These are phyloP conservation scores for Castanospermum australe DNA, from an alignment of 306 rosid genomes.

Conservation along the genomic window DNA sequence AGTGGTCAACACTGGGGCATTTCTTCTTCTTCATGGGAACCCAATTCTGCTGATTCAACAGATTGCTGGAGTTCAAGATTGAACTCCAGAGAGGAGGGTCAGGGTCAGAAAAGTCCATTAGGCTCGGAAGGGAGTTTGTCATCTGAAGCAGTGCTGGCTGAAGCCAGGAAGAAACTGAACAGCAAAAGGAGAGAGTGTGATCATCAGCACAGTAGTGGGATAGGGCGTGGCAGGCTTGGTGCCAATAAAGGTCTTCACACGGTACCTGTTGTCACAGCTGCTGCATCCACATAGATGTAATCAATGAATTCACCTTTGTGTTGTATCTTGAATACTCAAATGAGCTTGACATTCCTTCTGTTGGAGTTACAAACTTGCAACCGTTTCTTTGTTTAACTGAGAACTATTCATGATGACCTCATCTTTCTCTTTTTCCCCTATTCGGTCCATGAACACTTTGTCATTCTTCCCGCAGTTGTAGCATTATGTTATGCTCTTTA, in stretches of 20 bases:
- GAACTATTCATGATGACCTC: slow-evolving; percentile 22
- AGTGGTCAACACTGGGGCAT: slow-evolving; percentile 49
- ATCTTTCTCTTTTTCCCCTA: neutral
- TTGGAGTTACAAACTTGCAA: slow-evolving; percentile 79
- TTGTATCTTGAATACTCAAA: slow-evolving; percentile 14
- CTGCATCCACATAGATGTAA: slow-evolving; percentile 49
- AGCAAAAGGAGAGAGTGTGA: slow-evolving; percentile 56
- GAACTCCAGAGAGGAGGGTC: slow-evolving; percentile 40
- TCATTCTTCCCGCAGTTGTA: neutral
- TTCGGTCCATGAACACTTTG: neutral
- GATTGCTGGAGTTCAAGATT: slow-evolving; percentile 72
- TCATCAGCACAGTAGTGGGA: slow-evolving; percentile 60
- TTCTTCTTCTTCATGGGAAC: slow-evolving; percentile 75
- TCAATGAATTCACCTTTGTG: slow-evolving; percentile 1
- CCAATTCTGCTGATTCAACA: slow-evolving; percentile 78
- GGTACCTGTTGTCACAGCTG: slow-evolving; percentile 37
- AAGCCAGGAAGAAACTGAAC: slow-evolving; percentile 32
- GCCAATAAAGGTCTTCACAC: slow-evolving; percentile 38
- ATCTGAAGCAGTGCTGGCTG: slow-evolving; percentile 32
- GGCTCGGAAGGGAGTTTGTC: slow-evolving; percentile 18
- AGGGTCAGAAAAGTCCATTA: slow-evolving; percentile 22
- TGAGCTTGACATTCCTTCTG: slow-evolving; percentile 27
- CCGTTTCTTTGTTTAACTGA: slow-evolving; percentile 29
- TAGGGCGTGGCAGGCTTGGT: slow-evolving; percentile 77
- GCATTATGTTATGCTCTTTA: slow-evolving; percentile 12